Percentiles rank a stretch among this genome's conserved stretches.
Evolutionary conservation across 306 rosid genomes (phyloP).

Genomic region (Malus orientalis): DNA sequence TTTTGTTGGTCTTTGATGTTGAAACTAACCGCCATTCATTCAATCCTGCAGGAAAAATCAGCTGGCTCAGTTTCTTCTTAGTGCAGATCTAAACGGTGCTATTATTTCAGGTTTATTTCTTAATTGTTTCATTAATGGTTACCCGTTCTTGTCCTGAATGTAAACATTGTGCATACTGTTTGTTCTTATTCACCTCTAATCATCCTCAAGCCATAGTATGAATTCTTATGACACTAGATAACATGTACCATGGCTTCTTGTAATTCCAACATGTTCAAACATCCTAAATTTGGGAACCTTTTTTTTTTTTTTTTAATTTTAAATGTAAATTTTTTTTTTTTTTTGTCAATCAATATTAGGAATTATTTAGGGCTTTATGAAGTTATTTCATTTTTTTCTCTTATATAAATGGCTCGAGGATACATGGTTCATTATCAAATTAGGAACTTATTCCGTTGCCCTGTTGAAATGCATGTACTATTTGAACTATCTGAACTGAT

Average conservation of each 20-base stretch:
- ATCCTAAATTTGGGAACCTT: background rate
- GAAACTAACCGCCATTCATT: slow-evolving; percentile 20
- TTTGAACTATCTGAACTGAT: no score
- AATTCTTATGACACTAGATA: background rate
- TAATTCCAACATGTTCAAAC: background rate
- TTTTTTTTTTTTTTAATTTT: no score
- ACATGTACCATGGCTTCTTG: background rate
- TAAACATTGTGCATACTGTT: background rate
- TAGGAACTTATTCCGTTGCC: no score
- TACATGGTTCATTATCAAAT: no score
- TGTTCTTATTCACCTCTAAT: background rate
- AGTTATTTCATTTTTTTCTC: background rate
- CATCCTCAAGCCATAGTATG: background rate
- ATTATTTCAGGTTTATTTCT: slow-evolving; percentile 48
- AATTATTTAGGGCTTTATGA: no score
- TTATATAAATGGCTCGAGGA: background rate
- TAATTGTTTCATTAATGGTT: background rate
- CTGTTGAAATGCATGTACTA: no score
- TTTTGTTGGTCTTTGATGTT: background rate
- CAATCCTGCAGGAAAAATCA: slow-evolving; percentile 58
- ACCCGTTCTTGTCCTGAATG: background rate
- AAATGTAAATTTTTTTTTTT: no score
- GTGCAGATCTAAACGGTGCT: slow-evolving; percentile 87
- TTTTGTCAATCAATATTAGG: no score
- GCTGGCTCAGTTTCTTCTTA: slow-evolving; percentile 64